These are phyloP conservation scores for Fusarium ambrosium DNA, from an alignment of 2,329 filamentous ascomycete species.

Conservation along the genomic window DNA sequence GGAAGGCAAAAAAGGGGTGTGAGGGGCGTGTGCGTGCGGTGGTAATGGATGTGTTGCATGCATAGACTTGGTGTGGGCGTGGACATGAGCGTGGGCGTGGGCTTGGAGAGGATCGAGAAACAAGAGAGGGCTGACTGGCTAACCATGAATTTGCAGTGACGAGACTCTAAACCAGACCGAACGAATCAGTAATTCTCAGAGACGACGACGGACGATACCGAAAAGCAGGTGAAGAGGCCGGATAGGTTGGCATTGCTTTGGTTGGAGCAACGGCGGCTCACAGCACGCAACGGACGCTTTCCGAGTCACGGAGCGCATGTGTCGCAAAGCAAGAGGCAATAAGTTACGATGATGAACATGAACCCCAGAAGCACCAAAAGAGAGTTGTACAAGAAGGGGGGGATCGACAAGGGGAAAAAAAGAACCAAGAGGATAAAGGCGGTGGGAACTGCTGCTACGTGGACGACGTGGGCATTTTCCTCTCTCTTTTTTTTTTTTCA, in stretches of 20 bases:
- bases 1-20: conserved; percentile 33
- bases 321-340: background rate
- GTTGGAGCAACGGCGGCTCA: conserved; percentile 28
- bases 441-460: conserved; percentile 11
- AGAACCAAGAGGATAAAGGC: conserved; percentile 23
- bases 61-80: conserved; percentile 32
- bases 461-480: conserved; percentile 14
- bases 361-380: conserved; percentile 2
- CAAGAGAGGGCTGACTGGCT: conserved; percentile 31
- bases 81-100: conserved; percentile 19
- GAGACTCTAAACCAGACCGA: conserved; percentile 24
- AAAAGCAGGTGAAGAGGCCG: background rate
- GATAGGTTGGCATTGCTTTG: background rate
- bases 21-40: conserved; percentile 35
- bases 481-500: conserved; percentile 4
- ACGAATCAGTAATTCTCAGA: conserved; percentile 16
- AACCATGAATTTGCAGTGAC: conserved; percentile 26
- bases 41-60: conserved; percentile 39
- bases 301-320: conserved; percentile 20
- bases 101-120: conserved; percentile 4
- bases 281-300: conserved; percentile 19
- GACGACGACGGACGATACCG: conserved; percentile 14
- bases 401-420: conserved; percentile 16
- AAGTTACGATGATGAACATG: conserved; percentile 22
- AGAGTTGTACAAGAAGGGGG: conserved; percentile 12